These are phyloP conservation scores for Hibiscus mutabilis DNA, from an alignment of 345 rosid species.

Conservation along the genomic window DNA sequence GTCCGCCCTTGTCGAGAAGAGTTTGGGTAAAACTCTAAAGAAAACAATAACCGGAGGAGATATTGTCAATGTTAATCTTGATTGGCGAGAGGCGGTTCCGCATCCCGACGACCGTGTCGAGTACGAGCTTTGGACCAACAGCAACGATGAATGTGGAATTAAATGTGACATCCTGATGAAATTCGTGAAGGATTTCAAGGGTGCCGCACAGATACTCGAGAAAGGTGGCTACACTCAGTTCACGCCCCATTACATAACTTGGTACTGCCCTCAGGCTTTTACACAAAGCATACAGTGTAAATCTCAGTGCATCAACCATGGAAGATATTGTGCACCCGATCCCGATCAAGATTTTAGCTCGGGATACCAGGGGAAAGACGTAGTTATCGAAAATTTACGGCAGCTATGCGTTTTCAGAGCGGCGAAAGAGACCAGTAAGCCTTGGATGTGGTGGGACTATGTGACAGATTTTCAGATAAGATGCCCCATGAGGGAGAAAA, in stretches of 20 bases:
- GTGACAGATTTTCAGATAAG: slow-evolving; percentile 92
- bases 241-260: slow-evolving; percentile 91
- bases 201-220: slow-evolving; percentile 86
- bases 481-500: slow-evolving; percentile 94
- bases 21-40: slow-evolving; percentile 63
- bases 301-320: slow-evolving; percentile 92
- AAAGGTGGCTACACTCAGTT: slow-evolving; percentile 91
- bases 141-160: slow-evolving; percentile 93
- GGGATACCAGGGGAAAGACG: slow-evolving; percentile 92
- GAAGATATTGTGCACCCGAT: slow-evolving; percentile 97
- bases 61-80: slow-evolving; percentile 93
- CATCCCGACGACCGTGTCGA: slow-evolving; percentile 97
- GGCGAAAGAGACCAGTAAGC: slow-evolving; percentile 66
- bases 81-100: slow-evolving; percentile 98
- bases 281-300: slow-evolving; percentile 79
- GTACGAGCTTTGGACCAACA: slow-evolving; percentile 92
- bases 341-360: slow-evolving; percentile 93
- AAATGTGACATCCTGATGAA: slow-evolving; percentile 90
- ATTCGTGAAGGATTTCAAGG: slow-evolving; percentile 77
- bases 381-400: slow-evolving; percentile 79
- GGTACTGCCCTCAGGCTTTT: slow-evolving; percentile 93
- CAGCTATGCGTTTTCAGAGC: slow-evolving; percentile 87
- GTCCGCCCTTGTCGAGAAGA: slow-evolving; percentile 81
- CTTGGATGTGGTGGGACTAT: slow-evolving; percentile 98
- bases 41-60: slow-evolving; percentile 58